Evolutionary conservation across 225 moss, liverwort and hornwort genomes (phyloP).

Genomic region (Rhytidiadelphus loreus): DNA sequence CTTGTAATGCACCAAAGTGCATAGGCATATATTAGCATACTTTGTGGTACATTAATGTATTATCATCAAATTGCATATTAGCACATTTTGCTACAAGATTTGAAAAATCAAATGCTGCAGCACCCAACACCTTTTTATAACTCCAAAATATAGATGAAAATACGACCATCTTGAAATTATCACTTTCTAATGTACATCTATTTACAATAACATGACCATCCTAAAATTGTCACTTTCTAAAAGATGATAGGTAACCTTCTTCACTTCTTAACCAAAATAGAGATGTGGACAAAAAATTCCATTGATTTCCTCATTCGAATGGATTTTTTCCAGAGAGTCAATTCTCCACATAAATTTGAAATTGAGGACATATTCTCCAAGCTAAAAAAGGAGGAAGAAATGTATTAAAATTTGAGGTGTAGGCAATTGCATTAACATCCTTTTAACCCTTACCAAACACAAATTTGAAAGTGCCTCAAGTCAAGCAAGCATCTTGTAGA

Average conservation of each 20-base stretch:
- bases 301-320: neutral
- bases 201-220: too few relatives aligned
- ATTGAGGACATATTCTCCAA: rapidly evolving
- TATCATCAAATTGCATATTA: neutral
- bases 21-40: rapidly evolving
- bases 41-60: neutral
- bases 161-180: neutral
- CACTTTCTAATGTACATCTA: neutral
- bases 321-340: neutral
- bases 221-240: too few relatives aligned
- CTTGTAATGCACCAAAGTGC: neutral
- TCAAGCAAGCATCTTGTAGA: rapidly evolving
- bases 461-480: neutral
- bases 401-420: neutral
- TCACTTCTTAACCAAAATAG: neutral
- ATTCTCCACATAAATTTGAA: neutral
- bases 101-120: neutral
- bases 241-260: neutral
- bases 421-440: neutral
- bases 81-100: rapidly evolving
- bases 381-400: neutral
- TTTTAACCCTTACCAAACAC: rapidly evolving
- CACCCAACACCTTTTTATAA: neutral
- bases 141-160: neutral
- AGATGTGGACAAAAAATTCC: neutral